These are phyloP conservation scores for Backusella australiensis DNA, from an alignment of 192 early-diverging fungal species.

Conservation along the genomic window DNA sequence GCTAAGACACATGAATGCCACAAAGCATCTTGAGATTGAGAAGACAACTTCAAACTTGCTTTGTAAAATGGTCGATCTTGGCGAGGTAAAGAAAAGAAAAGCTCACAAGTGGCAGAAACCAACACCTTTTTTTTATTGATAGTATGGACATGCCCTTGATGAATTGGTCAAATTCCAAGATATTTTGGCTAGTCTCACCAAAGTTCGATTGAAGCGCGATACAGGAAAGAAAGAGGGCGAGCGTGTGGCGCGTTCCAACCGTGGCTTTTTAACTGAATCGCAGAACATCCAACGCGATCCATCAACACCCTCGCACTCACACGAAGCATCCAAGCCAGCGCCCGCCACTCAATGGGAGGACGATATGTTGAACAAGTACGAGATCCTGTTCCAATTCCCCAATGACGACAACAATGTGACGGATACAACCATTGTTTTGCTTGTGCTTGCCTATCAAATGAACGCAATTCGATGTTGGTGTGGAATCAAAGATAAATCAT, in stretches of 20 bases:
- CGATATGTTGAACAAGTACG: conserved; percentile 19
- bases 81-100: conserved; percentile 37
- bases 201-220: conserved; percentile 6
- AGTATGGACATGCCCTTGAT: conserved; percentile 48
- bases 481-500: conserved; percentile 39
- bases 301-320: background rate
- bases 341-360: conserved; percentile 6
- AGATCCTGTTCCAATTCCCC: conserved; percentile 27
- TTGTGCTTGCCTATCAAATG: conserved; percentile 36
- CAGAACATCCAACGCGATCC: background rate
- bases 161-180: conserved; percentile 39
- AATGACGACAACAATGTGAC: conserved; percentile 12
- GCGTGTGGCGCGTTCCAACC: background rate
- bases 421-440: conserved; percentile 19
- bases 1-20: conserved; percentile 29
- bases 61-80: conserved; percentile 47
- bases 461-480: conserved; percentile 46
- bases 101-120: background rate
- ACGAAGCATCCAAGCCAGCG: background rate
- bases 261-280: background rate
- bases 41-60: conserved; percentile 52
- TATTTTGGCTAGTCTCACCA: conserved; percentile 32
- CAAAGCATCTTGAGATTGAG: conserved; percentile 46
- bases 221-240: background rate
- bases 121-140: background rate